These are phyloP conservation scores for Rhamnella rubrinervis DNA, from an alignment of 331 rosid species.

Conservation along the genomic window DNA sequence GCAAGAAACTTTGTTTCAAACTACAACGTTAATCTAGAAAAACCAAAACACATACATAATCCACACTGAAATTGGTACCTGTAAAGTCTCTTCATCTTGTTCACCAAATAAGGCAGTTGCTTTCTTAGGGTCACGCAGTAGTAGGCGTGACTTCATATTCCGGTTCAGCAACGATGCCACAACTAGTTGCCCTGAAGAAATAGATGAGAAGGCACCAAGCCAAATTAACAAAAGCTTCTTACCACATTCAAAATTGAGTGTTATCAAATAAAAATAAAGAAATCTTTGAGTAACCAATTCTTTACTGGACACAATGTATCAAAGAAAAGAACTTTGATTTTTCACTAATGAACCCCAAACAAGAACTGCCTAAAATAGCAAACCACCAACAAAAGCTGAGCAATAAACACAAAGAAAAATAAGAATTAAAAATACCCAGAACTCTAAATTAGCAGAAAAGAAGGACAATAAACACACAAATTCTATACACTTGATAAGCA, in stretches of 20 bases:
- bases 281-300: not conserved
- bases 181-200: constrained; percentile 79
- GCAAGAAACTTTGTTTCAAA: constrained; percentile 16
- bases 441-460: not conserved
- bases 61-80: constrained; percentile 40
- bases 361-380: not conserved
- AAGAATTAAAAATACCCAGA: not conserved
- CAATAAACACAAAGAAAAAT: not conserved
- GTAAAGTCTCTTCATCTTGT: constrained; percentile 60
- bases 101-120: constrained; percentile 68
- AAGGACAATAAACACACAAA: not conserved
- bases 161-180: constrained; percentile 77
- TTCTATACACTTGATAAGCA: not conserved
- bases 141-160: constrained; percentile 64
- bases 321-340: too few relatives aligned
- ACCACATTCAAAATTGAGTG: constrained; percentile 18
- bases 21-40: not conserved
- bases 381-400: not conserved
- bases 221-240: constrained; percentile 26
- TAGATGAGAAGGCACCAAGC: constrained; percentile 4
- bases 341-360: too few relatives aligned
- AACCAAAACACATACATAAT: not conserved
- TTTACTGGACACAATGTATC: too few relatives aligned
- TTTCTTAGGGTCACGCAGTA: constrained; percentile 75
- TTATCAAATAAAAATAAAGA: not conserved